Evolutionary conservation across 176 grass and related monocot species (phyloP).

Genomic region (Oryza coarctata): DNA sequence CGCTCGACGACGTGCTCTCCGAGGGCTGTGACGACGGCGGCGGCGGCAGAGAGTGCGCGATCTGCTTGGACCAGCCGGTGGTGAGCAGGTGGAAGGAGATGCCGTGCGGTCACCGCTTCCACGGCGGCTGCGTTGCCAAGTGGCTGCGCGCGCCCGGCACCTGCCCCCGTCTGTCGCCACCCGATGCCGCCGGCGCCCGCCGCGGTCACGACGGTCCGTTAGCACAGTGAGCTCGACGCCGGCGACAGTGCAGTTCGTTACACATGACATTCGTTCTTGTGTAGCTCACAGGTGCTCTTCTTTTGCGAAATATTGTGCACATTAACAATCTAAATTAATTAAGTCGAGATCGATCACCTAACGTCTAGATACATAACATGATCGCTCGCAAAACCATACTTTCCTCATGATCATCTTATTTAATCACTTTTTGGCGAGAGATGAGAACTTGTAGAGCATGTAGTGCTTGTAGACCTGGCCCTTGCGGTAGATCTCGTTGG

Average conservation of each 20-base stretch:
- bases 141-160: neutral
- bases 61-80: neutral
- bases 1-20: neutral
- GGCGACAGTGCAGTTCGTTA: too few species aligned
- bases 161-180: neutral
- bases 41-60: neutral
- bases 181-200: too few species aligned
- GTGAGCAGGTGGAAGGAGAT: neutral
- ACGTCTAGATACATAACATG: neutral
- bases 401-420: too few species aligned
- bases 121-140: neutral
- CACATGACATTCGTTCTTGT: too few species aligned
- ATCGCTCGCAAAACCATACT: too few species aligned
- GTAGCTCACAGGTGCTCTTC: too few species aligned
- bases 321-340: too few species aligned
- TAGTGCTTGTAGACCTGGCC: constrained; percentile 72
- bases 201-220: too few species aligned
- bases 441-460: constrained; percentile 93
- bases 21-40: neutral
- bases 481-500: constrained; percentile 56
- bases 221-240: too few species aligned
- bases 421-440: constrained; percentile 12
- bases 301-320: too few species aligned
- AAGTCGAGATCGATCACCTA: too few species aligned
- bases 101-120: neutral